Conservation (phyloP, 2,329 filamentous ascomycete genomes). For the Ustilaginoidea virens region DNA sequence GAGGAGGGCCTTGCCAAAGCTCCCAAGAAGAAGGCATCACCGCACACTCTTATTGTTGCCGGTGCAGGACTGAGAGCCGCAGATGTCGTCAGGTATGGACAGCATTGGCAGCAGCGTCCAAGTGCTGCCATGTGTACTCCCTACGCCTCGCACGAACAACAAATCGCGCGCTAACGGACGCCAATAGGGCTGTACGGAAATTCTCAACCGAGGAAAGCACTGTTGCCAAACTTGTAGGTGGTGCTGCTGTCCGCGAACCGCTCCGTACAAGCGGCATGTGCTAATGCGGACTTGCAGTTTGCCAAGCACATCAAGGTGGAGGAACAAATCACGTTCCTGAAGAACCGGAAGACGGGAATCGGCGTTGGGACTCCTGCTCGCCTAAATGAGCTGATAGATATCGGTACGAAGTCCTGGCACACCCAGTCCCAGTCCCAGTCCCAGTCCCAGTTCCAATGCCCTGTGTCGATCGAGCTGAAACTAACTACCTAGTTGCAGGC, state of each 20-base stretch:
- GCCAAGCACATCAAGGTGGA: slow-evolving; percentile 96
- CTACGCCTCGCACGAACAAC: too few species aligned
- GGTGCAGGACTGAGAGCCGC: slow-evolving; percentile 74
- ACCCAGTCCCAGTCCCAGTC: too few species aligned
- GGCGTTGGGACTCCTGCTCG: slow-evolving; percentile 81
- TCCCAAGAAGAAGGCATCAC: slow-evolving; percentile 52
- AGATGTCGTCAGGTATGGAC: slow-evolving; percentile 56
- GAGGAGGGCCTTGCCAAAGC: slow-evolving; percentile 45
- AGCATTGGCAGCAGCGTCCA: too few species aligned
- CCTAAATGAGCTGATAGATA: slow-evolving; percentile 66
- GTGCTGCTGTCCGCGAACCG: slow-evolving; percentile 22
- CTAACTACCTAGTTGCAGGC: slow-evolving; percentile 29
- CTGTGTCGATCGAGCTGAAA: neutral
- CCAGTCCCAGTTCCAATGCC: neutral
- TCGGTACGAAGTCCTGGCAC: slow-evolving; percentile 46
- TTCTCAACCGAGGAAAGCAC: slow-evolving; percentile 66
- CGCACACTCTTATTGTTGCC: slow-evolving; percentile 82
- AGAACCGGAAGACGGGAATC: slow-evolving; percentile 58
- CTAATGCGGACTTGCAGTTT: slow-evolving; percentile 34
- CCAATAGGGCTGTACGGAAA: slow-evolving; percentile 50
- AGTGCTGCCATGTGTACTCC: too few species aligned
- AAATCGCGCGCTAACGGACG: too few species aligned
- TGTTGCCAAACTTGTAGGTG: slow-evolving; percentile 78
- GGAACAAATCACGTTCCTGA: slow-evolving; percentile 66
- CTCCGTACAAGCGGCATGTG: neutral